Evolutionary conservation across 192 early-diverging fungal genomes (phyloP).

Genomic region (Allomyces arbusculus): DNA sequence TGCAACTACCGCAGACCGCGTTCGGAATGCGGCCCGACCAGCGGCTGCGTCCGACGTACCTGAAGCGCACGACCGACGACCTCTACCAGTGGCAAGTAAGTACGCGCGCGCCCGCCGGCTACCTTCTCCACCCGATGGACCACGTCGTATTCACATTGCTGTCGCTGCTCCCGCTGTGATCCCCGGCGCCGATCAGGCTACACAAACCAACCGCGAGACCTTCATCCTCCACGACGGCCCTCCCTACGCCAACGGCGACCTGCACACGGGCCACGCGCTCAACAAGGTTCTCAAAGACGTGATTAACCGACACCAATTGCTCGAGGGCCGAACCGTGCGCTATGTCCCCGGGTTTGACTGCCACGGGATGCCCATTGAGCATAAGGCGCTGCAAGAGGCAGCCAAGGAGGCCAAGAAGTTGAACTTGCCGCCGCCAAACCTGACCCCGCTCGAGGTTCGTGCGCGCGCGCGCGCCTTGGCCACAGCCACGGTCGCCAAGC

Average conservation of each 20-base stretch:
- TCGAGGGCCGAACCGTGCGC: constrained; percentile 45
- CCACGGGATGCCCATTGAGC: constrained; percentile 62
- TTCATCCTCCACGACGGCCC: constrained; percentile 67
- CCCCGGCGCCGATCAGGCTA: constrained; percentile 4
- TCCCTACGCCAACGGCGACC: constrained; percentile 56
- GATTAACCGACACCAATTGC: constrained; percentile 46
- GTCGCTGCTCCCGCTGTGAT: not conserved
- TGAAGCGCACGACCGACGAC: constrained; percentile 33
- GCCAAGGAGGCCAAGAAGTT: constrained; percentile 13
- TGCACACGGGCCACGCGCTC: constrained; percentile 57
- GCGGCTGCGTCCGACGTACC: not conserved
- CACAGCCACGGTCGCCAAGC: constrained; percentile 28
- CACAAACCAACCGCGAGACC: constrained; percentile 34
- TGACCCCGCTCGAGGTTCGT: constrained; percentile 28
- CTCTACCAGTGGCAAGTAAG: constrained; percentile 53
- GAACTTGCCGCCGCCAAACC: constrained; percentile 1
- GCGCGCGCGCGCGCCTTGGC: constrained; percentile 34
- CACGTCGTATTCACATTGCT: not conserved
- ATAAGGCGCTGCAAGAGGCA: constrained; percentile 36
- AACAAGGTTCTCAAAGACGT: constrained; percentile 71
- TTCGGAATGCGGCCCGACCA: not conserved
- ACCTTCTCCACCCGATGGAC: not conserved
- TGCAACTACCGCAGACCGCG: not conserved
- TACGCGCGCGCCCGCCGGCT: not conserved
- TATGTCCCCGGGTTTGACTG: constrained; percentile 65